Conservation (phyloP, 116 monocot genomes). For the Zostera marina region DNA sequence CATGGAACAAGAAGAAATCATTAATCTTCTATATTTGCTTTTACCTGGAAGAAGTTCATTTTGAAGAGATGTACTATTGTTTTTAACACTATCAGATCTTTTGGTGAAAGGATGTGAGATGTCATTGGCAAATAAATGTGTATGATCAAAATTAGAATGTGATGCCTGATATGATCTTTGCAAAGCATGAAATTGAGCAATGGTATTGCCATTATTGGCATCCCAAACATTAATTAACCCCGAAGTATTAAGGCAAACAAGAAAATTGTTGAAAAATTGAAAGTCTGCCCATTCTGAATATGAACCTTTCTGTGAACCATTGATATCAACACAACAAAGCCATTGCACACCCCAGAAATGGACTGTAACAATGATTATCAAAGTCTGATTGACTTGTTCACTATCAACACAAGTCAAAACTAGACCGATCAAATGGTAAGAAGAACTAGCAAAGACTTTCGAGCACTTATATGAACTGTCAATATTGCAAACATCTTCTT, state of each 20-base stretch:
- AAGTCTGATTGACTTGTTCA: slow-evolving; percentile 6
- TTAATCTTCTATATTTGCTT: slow-evolving; percentile 39
- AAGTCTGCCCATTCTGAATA: slow-evolving; percentile 62
- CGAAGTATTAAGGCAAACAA: slow-evolving; percentile 48
- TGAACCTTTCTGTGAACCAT: slow-evolving; percentile 13
- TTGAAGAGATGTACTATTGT: slow-evolving; percentile 1
- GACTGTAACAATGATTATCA: slow-evolving; percentile 50
- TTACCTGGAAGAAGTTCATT: slow-evolving; percentile 10
- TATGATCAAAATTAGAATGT: slow-evolving; percentile 5
- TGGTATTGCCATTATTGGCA: slow-evolving; percentile 29
- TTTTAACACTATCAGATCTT: slow-evolving; percentile 3
- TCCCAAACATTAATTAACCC: slow-evolving; percentile 46
- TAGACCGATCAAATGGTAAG: slow-evolving; percentile 47
- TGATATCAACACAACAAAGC: slow-evolving; percentile 46
- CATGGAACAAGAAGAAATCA: slow-evolving; percentile 39
- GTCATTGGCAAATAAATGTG: neutral
- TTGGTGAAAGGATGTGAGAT: neutral
- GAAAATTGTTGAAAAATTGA: slow-evolving; percentile 47
- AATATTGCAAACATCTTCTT: neutral
- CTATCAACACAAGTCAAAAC: slow-evolving; percentile 23
- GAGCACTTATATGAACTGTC: slow-evolving; percentile 14
- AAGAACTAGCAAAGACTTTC: slow-evolving; percentile 48
- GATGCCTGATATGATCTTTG: slow-evolving; percentile 11
- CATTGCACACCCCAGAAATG: slow-evolving; percentile 62
- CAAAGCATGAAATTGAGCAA: slow-evolving; percentile 28